Evolutionary conservation across 2,329 filamentous ascomycete species (phyloP).

Genomic region (Xylariaceae sp.): DNA sequence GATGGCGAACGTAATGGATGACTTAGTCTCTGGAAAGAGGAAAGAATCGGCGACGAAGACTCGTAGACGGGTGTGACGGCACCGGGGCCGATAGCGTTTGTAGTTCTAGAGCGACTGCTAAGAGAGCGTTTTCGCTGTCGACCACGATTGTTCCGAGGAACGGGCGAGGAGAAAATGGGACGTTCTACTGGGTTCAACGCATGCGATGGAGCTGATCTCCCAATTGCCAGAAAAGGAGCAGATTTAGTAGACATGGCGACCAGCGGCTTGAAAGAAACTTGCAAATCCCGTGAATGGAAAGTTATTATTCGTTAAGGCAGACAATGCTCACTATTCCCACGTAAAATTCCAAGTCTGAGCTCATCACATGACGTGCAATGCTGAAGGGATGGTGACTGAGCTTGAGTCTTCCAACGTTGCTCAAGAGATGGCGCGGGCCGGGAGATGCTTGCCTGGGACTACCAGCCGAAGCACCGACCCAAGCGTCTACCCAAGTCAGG

Average conservation of each 20-base stretch:
- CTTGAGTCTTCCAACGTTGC: background rate
- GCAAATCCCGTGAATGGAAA: conserved; percentile 3
- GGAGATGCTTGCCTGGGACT: background rate
- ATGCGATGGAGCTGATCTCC: conserved; percentile 17
- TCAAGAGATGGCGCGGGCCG: background rate
- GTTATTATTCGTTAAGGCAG: background rate
- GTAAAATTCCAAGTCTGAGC: background rate
- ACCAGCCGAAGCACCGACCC: background rate
- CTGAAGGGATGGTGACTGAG: background rate
- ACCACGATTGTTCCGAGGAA: conserved; percentile 1
- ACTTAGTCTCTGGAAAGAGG: conserved; percentile 24
- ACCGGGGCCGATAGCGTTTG: conserved; percentile 14
- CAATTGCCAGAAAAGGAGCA: conserved; percentile 7
- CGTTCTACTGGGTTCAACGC: conserved; percentile 13
- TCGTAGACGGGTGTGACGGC: conserved; percentile 15
- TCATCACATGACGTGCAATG: background rate
- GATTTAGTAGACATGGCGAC: conserved; percentile 18
- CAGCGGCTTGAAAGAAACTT: background rate
- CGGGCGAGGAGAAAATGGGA: conserved; percentile 22
- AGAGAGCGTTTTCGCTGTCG: conserved; percentile 8
- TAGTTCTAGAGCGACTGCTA: conserved; percentile 12
- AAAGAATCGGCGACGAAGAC: conserved; percentile 28
- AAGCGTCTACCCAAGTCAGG: background rate
- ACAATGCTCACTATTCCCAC: background rate
- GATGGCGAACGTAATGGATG: conserved; percentile 26